A percentile compares a stretch with the other conserved stretches of the same genome.
These are phyloP conservation scores for Coffea eugenioides DNA, from an alignment of 257 asterid species.

Conservation along the genomic window DNA sequence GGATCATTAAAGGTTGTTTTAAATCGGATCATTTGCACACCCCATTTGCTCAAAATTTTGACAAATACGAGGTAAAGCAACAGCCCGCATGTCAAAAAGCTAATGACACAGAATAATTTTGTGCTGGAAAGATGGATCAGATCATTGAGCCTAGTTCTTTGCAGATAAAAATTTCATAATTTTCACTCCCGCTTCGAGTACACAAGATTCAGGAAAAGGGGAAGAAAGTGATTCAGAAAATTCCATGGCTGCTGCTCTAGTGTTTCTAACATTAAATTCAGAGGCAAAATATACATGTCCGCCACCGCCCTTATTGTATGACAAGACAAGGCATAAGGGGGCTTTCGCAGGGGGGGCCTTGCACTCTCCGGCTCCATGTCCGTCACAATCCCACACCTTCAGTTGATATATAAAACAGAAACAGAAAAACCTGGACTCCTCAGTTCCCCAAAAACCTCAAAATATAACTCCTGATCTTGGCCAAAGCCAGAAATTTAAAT, in stretches of 20 bases:
- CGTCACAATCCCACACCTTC: conserved; percentile 32
- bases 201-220: neutral
- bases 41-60: neutral
- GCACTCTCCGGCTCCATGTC: conserved; percentile 33
- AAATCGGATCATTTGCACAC: neutral
- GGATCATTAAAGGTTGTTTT: too few species aligned
- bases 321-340: conserved; percentile 38
- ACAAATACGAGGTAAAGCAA: neutral
- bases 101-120: too few species aligned
- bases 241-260: neutral
- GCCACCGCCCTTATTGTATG: conserved; percentile 50
- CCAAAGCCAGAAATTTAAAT: conserved; percentile 46
- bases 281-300: conserved; percentile 55
- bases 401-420: conserved; percentile 25
- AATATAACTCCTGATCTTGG: conserved; percentile 38
- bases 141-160: neutral
- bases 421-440: conserved; percentile 34
- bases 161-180: neutral
- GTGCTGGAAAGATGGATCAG: neutral
- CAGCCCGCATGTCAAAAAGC: too few species aligned
- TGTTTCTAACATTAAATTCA: conserved; percentile 14
- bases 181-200: neutral
- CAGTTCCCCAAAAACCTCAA: conserved; percentile 25
- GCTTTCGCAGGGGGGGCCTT: conserved; percentile 33
- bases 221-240: neutral